Evolutionary conservation across 805 yeast genomes (phyloP).

Genomic region (Teunomyces panamensis): DNA sequence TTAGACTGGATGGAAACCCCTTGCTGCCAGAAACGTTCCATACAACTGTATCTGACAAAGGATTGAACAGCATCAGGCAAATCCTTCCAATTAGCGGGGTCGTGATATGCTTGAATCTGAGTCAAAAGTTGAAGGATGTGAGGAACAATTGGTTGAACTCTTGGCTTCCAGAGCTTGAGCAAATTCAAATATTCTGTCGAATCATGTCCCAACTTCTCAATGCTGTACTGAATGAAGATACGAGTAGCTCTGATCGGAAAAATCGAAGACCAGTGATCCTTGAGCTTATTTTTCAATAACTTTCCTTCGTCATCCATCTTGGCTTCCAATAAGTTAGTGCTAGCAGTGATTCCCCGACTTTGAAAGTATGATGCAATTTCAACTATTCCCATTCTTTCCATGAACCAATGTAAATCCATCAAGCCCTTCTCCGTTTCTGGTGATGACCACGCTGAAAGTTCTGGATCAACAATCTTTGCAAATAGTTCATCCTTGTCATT

Average conservation of each 20-base stretch:
- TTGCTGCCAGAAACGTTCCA: conserved; percentile 97
- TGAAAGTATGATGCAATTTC: conserved; percentile 89
- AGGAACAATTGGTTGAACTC: conserved; percentile 88
- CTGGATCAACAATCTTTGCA: conserved; percentile 88
- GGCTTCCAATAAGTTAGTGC: conserved; percentile 70
- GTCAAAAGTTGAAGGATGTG: conserved; percentile 82
- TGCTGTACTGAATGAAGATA: conserved; percentile 90
- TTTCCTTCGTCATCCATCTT: conserved; percentile 90
- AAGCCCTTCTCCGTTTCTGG: conserved; percentile 88
- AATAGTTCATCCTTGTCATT: conserved; percentile 75
- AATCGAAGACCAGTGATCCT: conserved; percentile 88
- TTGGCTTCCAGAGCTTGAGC: conserved; percentile 83
- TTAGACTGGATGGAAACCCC: conserved; percentile 93
- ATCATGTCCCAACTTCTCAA: conserved; percentile 82
- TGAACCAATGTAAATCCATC: conserved; percentile 91
- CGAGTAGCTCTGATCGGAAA: conserved; percentile 96
- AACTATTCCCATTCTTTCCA: conserved; percentile 95
- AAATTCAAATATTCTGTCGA: conserved; percentile 70
- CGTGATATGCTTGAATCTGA: conserved; percentile 92
- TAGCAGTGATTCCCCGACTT: conserved; percentile 73
- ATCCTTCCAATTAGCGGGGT: conserved; percentile 86
- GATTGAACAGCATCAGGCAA: conserved; percentile 87
- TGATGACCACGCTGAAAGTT: conserved; percentile 87
- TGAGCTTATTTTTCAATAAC: conserved; percentile 67
- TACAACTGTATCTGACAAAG: conserved; percentile 84